phyloP scores from a whole-genome alignment of 805 yeast genomes.

The Suhomyces faveliae region DNA sequence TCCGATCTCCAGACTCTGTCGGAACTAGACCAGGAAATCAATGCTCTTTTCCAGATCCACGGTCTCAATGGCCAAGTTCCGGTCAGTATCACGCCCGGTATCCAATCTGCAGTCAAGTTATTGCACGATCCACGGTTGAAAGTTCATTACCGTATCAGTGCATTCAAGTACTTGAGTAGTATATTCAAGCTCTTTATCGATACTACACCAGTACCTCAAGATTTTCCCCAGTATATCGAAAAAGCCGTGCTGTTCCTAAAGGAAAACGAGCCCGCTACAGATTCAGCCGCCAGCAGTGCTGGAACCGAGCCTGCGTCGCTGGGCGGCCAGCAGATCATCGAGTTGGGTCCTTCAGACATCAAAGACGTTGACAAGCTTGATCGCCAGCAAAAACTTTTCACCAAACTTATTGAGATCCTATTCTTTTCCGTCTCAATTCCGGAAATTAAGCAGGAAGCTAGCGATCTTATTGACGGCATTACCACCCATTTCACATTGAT shows the following conservation, averaged over 20 bases:
- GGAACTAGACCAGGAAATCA: conserved; percentile 63
- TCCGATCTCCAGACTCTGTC: conserved; percentile 57
- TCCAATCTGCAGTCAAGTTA: conserved; percentile 72
- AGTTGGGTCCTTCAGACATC: conserved; percentile 42
- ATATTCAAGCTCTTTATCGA: conserved; percentile 69
- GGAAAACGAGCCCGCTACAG: conserved; percentile 27
- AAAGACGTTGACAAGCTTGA: conserved; percentile 50
- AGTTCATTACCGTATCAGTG: conserved; percentile 68
- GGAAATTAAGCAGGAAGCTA: conserved; percentile 69
- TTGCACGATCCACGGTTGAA: conserved; percentile 65
- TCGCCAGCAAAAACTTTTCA: conserved; percentile 63
- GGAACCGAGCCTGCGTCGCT: not conserved
- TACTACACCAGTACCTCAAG: conserved; percentile 46
- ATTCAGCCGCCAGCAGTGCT: not conserved
- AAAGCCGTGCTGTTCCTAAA: conserved; percentile 49
- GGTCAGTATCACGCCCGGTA: conserved; percentile 79
- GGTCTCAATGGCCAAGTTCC: conserved; percentile 62
- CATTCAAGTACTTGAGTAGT: conserved; percentile 68
- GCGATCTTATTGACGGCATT: conserved; percentile 56
- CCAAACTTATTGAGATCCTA: conserved; percentile 63
- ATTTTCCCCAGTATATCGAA: conserved; percentile 43
- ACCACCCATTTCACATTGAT: conserved; percentile 78
- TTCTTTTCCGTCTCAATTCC: conserved; percentile 76
- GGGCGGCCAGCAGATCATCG: conserved; percentile 15
- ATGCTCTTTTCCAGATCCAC: conserved; percentile 66